Conservation (phyloP, 345 rosid species). For the Citrus cavaleriei region DNA sequence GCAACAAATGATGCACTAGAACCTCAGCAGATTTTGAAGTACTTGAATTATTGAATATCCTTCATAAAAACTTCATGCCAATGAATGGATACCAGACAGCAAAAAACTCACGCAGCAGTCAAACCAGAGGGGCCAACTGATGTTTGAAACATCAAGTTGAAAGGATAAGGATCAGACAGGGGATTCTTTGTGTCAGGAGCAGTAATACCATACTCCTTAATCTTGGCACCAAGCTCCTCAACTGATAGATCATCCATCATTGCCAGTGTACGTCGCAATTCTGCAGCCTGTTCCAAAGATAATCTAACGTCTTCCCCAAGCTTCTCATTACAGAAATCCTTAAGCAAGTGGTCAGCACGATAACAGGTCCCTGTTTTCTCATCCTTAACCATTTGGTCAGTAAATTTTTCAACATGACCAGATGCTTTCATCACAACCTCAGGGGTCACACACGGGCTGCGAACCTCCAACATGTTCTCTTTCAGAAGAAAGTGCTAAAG, state of each 20-base stretch:
- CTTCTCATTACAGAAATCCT: conserved; percentile 84
- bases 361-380: conserved; percentile 75
- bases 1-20: background rate
- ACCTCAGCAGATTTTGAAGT: background rate
- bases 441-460: conserved; percentile 93
- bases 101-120: conserved; percentile 59
- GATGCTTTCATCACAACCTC: conserved; percentile 93
- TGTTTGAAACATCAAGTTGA: conserved; percentile 93
- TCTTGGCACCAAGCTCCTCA: conserved; percentile 75
- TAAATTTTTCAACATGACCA: conserved; percentile 94
- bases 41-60: background rate
- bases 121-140: conserved; percentile 94
- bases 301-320: conserved; percentile 75
- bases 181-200: conserved; percentile 84
- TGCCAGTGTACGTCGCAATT: conserved; percentile 70
- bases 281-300: conserved; percentile 71
- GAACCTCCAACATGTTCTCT: conserved; percentile 94
- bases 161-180: conserved; percentile 87
- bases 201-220: conserved; percentile 71
- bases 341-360: conserved; percentile 89
- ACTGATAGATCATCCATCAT: conserved; percentile 72
- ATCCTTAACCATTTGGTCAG: conserved; percentile 97
- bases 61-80: background rate
- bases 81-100: background rate
- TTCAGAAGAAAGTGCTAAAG: conserved; percentile 80